A percentile compares a stretch with the other conserved stretches of the same genome.
Conservation (phyloP, 805 yeast genomes). For the Saccharomycopsis fodiens region DNA sequence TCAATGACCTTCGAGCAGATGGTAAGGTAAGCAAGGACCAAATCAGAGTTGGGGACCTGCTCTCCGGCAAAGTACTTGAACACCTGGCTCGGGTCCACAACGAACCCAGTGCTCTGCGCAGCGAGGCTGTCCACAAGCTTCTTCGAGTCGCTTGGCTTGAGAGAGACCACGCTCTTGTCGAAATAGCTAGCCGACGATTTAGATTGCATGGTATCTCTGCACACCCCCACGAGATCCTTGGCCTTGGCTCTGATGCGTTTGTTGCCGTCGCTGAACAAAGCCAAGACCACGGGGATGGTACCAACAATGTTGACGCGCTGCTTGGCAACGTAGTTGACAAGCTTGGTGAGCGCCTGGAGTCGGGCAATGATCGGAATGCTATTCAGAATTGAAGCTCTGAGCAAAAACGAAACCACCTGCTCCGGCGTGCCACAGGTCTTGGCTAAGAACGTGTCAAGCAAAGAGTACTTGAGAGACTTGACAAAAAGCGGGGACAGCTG, state of each 20-base stretch:
- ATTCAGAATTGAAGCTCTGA: conserved; percentile 49
- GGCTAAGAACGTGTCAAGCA: conserved; percentile 26
- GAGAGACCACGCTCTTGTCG: conserved; percentile 42
- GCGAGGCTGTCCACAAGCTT: conserved; percentile 34
- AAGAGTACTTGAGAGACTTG: conserved; percentile 32
- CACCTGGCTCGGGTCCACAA: conserved; percentile 44
- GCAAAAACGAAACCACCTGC: conserved; percentile 43
- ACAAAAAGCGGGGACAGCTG: conserved; percentile 36
- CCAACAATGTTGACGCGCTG: conserved; percentile 32
- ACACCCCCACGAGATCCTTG: conserved; percentile 44
- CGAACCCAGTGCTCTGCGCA: conserved; percentile 34
- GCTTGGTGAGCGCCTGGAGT: conserved; percentile 38
- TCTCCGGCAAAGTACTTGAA: conserved; percentile 27
- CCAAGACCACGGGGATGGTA: conserved; percentile 49
- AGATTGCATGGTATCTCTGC: conserved; percentile 22
- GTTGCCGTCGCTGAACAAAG: conserved; percentile 45
- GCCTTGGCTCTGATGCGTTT: conserved; percentile 48
- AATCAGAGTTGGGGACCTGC: conserved; percentile 49
- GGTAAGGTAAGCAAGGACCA: conserved; percentile 56
- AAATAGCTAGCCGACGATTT: conserved; percentile 35
- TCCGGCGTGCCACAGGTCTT: neutral
- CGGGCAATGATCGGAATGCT: conserved; percentile 53
- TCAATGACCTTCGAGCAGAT: conserved; percentile 53
- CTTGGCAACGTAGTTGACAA: conserved; percentile 22
- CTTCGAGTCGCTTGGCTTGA: conserved; percentile 60